Conservation (phyloP, 1,284 basidiomycete species). For the Ustilago cynodontis region DNA sequence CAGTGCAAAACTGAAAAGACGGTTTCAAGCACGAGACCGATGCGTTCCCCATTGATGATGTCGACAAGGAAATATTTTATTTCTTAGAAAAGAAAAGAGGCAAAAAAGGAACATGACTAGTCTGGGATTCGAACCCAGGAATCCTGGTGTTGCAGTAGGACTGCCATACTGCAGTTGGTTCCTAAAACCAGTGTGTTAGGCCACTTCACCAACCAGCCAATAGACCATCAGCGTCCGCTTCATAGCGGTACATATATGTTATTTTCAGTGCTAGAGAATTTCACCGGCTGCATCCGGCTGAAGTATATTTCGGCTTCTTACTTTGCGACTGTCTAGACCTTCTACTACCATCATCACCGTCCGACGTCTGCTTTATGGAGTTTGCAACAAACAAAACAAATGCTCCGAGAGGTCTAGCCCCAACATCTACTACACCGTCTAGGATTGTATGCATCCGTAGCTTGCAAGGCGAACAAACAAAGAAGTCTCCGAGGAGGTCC, state of each 20-base stretch:
- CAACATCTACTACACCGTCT: neutral
- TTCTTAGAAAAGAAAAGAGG: slow-evolving; percentile 4
- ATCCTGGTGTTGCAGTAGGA: slow-evolving; percentile 33
- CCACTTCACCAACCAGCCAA: slow-evolving; percentile 58
- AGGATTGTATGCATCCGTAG: too few relatives aligned
- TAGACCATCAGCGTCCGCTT: neutral
- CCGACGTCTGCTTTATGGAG: neutral
- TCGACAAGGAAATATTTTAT: too few relatives aligned
- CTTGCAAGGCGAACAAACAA: too few relatives aligned
- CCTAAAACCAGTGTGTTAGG: slow-evolving; percentile 59
- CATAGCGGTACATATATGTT: neutral
- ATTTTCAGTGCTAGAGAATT: too few relatives aligned
- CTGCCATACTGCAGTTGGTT: slow-evolving; percentile 1
- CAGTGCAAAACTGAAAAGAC: too few relatives aligned
- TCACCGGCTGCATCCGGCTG: too few relatives aligned
- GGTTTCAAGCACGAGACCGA: too few relatives aligned
- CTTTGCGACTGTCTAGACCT: too few relatives aligned
- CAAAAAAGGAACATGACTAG: slow-evolving; percentile 39
- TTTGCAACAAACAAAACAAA: slow-evolving; percentile 4
- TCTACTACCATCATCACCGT: neutral
- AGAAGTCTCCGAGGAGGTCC: neutral
- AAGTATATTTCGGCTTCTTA: too few relatives aligned
- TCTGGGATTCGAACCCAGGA: slow-evolving; percentile 61
- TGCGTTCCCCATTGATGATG: too few relatives aligned
- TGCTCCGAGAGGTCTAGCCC: neutral